Evolutionary conservation across 768 basidiomycete genomes (phyloP), one percentile per base, ranked within the genome.

Genomic region (Guyanaporus albipodus): DNA sequence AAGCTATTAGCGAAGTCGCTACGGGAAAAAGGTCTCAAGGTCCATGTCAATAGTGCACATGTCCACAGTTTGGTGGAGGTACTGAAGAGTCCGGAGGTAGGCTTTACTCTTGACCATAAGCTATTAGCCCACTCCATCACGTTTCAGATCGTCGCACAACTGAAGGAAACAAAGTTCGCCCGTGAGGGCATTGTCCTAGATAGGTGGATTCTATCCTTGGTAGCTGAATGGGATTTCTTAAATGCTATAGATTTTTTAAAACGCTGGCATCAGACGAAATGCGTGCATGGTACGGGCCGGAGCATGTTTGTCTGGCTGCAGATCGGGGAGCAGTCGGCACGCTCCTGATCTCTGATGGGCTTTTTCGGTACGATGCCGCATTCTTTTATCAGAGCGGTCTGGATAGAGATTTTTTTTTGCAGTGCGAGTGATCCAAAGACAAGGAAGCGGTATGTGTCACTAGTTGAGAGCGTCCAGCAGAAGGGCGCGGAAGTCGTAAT

Each of bases 251-350:
- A 55, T 99, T 99, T 71, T 93, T 93, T 72, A 99, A 97, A 67
- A 98, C 94, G 92, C 79, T 98, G 23, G 91, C 87, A 0, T 78
- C 77, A 1, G 94, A 99, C 57, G 94, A 97, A 64, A 83, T 94
- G 73, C 78, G 96, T 44, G 96, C 96, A 5, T 99, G 96, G 96
- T 99, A 99, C 66, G 96, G 95, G 2, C 91, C 94, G 11, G 85
- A 90, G 39, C 96, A 99, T 66, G 96, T 99, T 45, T 73, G 77
- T 40, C 76, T 96, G 18, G 96, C 96, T 4, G 86, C 90, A 28
- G 90, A 94, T 60, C 77, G 96, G 39, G 94, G 93, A 1, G 96
- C 96, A 0, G 83, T 98, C 33, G 93, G 93, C 14, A 92, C 91
- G 2, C 75, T 99, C 22, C 73, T 99, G 43, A 98, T 99, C 35